phyloP scores from a whole-genome alignment of 345 rosid species.

The Conringia planisiliqua region DNA sequence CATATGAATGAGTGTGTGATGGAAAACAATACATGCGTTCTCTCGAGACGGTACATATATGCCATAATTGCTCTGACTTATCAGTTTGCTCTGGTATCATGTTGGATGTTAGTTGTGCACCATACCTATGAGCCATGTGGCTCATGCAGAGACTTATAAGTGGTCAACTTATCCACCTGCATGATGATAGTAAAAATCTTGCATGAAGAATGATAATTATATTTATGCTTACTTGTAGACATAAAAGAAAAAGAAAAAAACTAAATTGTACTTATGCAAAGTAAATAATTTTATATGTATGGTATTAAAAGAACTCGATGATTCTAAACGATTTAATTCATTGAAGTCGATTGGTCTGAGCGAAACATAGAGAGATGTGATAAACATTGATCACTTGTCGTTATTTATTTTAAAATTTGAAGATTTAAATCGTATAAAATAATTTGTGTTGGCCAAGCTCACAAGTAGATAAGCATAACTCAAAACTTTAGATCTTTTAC shows the following conservation, averaged over 20 bases:
- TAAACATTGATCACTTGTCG: neutral
- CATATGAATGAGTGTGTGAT: too few species aligned
- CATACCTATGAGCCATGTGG: neutral
- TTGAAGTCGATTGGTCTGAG: neutral
- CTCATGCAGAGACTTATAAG: neutral
- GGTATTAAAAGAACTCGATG: too few species aligned
- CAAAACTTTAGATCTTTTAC: neutral
- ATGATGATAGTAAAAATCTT: neutral
- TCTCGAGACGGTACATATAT: neutral
- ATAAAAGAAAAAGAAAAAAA: neutral
- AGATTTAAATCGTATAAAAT: neutral
- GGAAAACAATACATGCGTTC: neutral
- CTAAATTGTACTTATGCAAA: too few species aligned
- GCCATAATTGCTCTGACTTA: neutral
- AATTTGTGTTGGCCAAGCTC: neutral
- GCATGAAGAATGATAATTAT: neutral
- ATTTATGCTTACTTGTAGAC: too few species aligned
- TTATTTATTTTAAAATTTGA: neutral
- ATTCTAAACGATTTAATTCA: too few species aligned
- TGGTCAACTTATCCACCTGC: neutral
- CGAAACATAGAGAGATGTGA: neutral
- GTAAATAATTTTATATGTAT: too few species aligned
- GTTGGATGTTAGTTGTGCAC: neutral
- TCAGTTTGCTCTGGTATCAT: neutral
- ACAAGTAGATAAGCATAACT: neutral